Conservation (phyloP, 306 rosid species). For the Castanopsis chinensis region DNA sequence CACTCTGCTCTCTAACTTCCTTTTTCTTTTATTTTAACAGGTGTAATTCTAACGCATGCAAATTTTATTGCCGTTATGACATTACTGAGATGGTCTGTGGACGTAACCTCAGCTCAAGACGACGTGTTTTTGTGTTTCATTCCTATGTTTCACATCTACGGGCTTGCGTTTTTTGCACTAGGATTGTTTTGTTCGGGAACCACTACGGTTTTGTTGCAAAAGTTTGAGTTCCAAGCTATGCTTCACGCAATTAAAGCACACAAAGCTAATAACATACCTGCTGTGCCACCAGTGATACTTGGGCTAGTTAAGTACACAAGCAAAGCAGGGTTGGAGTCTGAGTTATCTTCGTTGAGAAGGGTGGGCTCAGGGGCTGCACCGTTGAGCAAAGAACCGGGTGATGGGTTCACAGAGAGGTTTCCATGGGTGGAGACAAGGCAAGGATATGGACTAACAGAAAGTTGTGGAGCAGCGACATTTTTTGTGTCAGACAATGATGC, state of each 20-base stretch:
- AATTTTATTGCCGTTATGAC: constrained; percentile 54
- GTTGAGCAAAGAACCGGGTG: constrained; percentile 60
- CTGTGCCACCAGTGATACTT: constrained; percentile 86
- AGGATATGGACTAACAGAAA: constrained; percentile 90
- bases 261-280: constrained; percentile 61
- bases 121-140: constrained; percentile 80
- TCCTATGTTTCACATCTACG: constrained; percentile 88
- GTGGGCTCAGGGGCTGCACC: constrained; percentile 88
- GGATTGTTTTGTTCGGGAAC: constrained; percentile 58
- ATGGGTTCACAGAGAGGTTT: constrained; percentile 58
- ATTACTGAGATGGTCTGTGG: constrained; percentile 57
- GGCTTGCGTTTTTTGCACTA: constrained; percentile 66
- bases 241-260: constrained; percentile 53
- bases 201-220: constrained; percentile 64
- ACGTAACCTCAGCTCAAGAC: constrained; percentile 33
- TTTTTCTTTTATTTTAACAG: too few relatives aligned
- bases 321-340: constrained; percentile 36
- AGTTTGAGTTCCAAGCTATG: constrained; percentile 56
- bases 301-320: constrained; percentile 57
- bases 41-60: constrained; percentile 73
- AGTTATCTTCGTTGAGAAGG: constrained; percentile 59
- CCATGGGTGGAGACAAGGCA: constrained; percentile 85
- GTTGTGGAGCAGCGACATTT: constrained; percentile 52
- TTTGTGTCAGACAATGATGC: constrained; percentile 44
- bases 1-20: too few relatives aligned